phyloP scores from a whole-genome alignment of 805 yeast genomes.

The Candida sphagnicola region DNA sequence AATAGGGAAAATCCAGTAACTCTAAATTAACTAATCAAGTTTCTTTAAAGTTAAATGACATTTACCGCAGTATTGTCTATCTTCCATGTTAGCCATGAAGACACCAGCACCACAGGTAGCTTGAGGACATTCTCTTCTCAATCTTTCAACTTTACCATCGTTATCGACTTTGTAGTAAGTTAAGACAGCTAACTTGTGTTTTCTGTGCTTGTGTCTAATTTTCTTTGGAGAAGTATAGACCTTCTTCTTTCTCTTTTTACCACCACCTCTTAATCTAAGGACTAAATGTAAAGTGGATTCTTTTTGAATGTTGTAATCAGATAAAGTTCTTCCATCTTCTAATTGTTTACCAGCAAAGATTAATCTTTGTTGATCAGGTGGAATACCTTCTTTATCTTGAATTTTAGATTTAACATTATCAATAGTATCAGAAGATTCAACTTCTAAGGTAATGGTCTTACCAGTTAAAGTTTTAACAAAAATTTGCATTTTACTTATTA shows the following conservation, averaged over 20 bases:
- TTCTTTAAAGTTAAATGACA: conserved; percentile 90
- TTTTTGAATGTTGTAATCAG: conserved; percentile 99
- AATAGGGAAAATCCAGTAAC: neutral
- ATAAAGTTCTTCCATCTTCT: conserved; percentile 98
- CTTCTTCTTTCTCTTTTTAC: conserved; percentile 99
- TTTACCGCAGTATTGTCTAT: conserved; percentile 99
- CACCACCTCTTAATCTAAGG: conserved; percentile 93
- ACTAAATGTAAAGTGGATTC: conserved; percentile 97
- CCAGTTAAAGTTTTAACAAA: conserved; percentile 99
- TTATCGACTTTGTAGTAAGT: conserved; percentile 99
- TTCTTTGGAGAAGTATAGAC: conserved; percentile 99
- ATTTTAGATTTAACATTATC: conserved; percentile 98
- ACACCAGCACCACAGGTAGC: conserved; percentile 97
- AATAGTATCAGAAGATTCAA: conserved; percentile 97
- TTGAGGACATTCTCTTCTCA: conserved; percentile 96
- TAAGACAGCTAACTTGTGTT: conserved; percentile 98
- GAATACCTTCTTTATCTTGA: conserved; percentile 99
- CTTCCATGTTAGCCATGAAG: conserved; percentile 98
- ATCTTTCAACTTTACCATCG: conserved; percentile 97
- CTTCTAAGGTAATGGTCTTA: conserved; percentile 98
- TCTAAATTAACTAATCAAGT: neutral
- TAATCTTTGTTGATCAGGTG: conserved; percentile 99
- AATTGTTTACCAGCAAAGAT: conserved; percentile 99
- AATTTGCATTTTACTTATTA: conserved; percentile 66
- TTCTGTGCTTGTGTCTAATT: conserved; percentile 99